Conservation (phyloP, 2,329 filamentous ascomycete genomes). For the Proliferodiscus dingleyae region DNA sequence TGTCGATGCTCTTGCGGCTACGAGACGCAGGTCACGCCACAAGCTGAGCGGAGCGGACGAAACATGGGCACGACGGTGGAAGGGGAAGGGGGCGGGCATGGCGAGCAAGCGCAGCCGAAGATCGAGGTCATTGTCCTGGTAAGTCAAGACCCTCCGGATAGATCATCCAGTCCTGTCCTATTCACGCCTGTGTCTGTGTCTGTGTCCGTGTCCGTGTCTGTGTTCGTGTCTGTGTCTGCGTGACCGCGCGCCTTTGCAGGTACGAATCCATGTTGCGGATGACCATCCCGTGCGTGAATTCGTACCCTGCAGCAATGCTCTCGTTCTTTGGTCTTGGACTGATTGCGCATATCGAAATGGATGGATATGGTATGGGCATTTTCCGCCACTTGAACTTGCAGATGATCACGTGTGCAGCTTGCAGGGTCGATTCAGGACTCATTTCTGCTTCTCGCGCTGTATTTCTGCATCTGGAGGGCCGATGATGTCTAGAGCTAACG, state of each 20-base stretch:
- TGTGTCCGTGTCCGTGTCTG: no score
- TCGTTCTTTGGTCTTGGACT: no score
- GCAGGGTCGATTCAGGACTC: neutral
- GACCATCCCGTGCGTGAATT: no score
- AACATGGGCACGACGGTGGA: neutral
- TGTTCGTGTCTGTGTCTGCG: no score
- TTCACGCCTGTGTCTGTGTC: no score
- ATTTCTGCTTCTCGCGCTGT: neutral
- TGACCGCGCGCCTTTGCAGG: no score
- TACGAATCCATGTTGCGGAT: no score
- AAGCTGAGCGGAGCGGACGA: neutral
- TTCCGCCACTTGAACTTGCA: neutral
- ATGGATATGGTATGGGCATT: neutral
- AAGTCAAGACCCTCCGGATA: neutral
- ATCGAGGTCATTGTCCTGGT: constrained; percentile 13
- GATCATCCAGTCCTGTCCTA: no score
- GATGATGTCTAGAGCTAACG: constrained; percentile 10
- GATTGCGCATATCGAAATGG: constrained; percentile 16
- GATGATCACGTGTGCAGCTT: neutral
- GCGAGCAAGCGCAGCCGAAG: neutral
- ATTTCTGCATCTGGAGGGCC: constrained; percentile 21
- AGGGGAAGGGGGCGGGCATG: neutral
- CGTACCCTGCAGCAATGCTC: no score
- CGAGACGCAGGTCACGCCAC: no score
- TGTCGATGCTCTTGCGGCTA: no score